Evolutionary conservation across 306 rosid species (phyloP).

Genomic region (Dryas drummondii): DNA sequence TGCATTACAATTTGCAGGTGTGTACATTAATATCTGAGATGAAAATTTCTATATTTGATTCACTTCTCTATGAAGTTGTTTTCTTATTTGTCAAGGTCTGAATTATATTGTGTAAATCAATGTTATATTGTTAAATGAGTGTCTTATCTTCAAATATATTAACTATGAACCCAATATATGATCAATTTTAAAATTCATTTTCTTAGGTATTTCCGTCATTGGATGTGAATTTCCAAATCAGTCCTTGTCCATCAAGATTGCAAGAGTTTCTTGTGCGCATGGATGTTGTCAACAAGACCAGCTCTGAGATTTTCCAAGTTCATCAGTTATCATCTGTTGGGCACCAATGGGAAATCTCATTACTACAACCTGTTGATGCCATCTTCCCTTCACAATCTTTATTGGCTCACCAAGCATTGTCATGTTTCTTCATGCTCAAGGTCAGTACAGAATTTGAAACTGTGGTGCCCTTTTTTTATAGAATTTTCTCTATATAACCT

Average conservation of each 20-base stretch:
- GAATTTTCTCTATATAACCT: not conserved
- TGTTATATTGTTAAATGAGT: not conserved
- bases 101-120: not conserved
- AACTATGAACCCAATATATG: slow-evolving; percentile 19
- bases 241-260: slow-evolving; percentile 83
- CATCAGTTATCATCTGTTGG: slow-evolving; percentile 83
- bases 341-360: slow-evolving; percentile 69
- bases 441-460: slow-evolving; percentile 42
- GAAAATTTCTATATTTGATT: slow-evolving; percentile 20
- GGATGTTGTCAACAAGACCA: slow-evolving; percentile 82
- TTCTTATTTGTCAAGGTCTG: not conserved
- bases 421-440: slow-evolving; percentile 87
- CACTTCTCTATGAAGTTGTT: not conserved
- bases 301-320: slow-evolving; percentile 68
- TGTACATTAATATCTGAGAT: slow-evolving; percentile 22
- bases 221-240: slow-evolving; percentile 79
- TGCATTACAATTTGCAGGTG: slow-evolving; percentile 89
- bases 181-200: slow-evolving; percentile 31
- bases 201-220: slow-evolving; percentile 80
- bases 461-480: slow-evolving; percentile 8
- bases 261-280: slow-evolving; percentile 83
- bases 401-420: slow-evolving; percentile 80
- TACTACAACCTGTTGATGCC: slow-evolving; percentile 73
- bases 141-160: not conserved
- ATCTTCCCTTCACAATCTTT: slow-evolving; percentile 69